Percentiles rank a stretch among this genome's conserved stretches.
These are phyloP conservation scores for Yamadazyma kitorensis DNA, from an alignment of 805 yeast species.

Conservation along the genomic window DNA sequence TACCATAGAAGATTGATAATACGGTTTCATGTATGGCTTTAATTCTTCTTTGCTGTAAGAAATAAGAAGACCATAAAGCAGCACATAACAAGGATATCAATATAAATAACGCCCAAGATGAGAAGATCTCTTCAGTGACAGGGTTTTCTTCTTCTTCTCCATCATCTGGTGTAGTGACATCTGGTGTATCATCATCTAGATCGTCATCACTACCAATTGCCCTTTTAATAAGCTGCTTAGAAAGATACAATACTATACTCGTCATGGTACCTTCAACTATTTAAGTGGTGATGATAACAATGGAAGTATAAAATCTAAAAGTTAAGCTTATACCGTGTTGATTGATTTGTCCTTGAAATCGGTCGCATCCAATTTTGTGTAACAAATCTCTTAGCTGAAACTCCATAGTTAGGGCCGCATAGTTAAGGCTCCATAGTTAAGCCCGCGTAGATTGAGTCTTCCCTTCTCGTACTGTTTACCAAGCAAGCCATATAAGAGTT, in stretches of 20 bases:
- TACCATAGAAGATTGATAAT: slow-evolving; percentile 91
- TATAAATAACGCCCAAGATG: slow-evolving; percentile 96
- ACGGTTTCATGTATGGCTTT: slow-evolving; percentile 98
- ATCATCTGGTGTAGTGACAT: slow-evolving; percentile 46
- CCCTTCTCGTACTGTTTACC: too few relatives aligned
- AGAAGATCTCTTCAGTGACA: slow-evolving; percentile 89
- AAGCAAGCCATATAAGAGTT: too few relatives aligned
- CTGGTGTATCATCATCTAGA: slow-evolving; percentile 40
- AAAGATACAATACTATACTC: slow-evolving; percentile 23
- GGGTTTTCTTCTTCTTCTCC: slow-evolving; percentile 66
- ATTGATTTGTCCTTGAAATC: too few relatives aligned
- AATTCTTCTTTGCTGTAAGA: slow-evolving; percentile 83
- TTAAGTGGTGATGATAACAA: too few relatives aligned
- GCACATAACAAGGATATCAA: slow-evolving; percentile 74
- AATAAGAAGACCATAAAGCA: slow-evolving; percentile 94
- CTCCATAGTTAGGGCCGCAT: too few relatives aligned
- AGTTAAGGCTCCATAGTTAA: too few relatives aligned
- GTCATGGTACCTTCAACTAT: slow-evolving; percentile 22
- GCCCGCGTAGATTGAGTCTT: too few relatives aligned
- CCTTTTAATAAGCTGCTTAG: slow-evolving; percentile 29
- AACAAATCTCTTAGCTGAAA: too few relatives aligned
- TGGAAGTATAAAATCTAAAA: too few relatives aligned
- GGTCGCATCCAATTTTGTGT: too few relatives aligned
- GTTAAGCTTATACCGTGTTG: too few relatives aligned
- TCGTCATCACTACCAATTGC: slow-evolving; percentile 23